Conservation (phyloP, 208 protist species). For the Acanthamoeba lenticulata region DNA sequence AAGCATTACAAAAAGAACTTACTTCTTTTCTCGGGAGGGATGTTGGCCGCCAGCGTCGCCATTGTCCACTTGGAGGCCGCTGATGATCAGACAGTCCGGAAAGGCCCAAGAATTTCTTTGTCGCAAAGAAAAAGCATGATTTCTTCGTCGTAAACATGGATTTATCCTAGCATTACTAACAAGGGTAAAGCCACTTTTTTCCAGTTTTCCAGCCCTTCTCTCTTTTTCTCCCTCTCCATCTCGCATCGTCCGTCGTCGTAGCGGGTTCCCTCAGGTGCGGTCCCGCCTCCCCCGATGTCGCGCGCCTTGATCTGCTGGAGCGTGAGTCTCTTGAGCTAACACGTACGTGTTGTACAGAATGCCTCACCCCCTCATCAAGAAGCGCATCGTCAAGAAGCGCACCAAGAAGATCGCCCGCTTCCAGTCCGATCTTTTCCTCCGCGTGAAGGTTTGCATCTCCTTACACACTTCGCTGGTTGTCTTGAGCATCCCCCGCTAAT, state of each 20-base stretch:
- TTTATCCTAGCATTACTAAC: not conserved
- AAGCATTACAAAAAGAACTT: not conserved
- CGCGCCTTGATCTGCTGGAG: too few species aligned
- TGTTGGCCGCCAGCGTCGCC: not conserved
- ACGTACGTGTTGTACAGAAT: conserved; percentile 82
- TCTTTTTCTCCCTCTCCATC: conserved; percentile 12
- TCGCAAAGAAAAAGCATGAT: not conserved
- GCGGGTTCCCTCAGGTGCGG: not conserved
- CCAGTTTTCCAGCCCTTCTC: not conserved
- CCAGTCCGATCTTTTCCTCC: conserved; percentile 94
- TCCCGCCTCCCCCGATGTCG: not conserved
- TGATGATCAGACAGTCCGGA: not conserved
- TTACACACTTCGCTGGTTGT: not conserved
- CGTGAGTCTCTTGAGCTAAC: not conserved
- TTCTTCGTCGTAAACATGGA: not conserved
- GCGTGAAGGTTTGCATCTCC: conserved; percentile 84
- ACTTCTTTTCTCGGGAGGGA: not conserved
- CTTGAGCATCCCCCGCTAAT: not conserved
- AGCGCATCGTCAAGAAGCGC: conserved; percentile 97
- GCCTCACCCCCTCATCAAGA: conserved; percentile 93
- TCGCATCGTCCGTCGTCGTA: not conserved
- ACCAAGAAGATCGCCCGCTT: conserved; percentile 97
- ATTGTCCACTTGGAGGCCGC: not conserved
- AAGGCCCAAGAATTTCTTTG: not conserved
- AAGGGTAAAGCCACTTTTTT: not conserved